These are phyloP conservation scores for Pleurotus tuoliensis DNA, from an alignment of 768 basidiomycete species.

Conservation along the genomic window DNA sequence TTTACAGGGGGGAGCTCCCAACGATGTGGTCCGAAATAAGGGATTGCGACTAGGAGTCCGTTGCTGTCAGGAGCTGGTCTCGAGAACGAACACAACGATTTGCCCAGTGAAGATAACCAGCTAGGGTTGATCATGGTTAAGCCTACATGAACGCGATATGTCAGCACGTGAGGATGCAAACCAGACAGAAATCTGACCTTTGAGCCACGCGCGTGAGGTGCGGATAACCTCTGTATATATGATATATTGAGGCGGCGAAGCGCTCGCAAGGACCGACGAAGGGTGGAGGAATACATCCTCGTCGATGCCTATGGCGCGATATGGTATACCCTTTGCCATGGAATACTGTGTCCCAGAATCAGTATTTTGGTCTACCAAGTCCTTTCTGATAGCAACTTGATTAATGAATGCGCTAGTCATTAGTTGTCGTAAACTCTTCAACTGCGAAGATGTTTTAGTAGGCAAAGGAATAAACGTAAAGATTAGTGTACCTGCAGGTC, in stretches of 20 bases:
- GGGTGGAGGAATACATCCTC: slow-evolving; percentile 95
- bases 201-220: slow-evolving; percentile 72
- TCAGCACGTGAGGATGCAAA: background rate
- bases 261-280: slow-evolving; percentile 70
- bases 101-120: slow-evolving; percentile 78
- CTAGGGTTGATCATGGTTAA: slow-evolving; percentile 5
- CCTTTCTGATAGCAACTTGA: slow-evolving; percentile 89
- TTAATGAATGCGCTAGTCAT: slow-evolving; percentile 90
- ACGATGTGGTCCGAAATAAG: slow-evolving; percentile 78
- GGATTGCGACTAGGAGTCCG: slow-evolving; percentile 71
- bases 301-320: slow-evolving; percentile 70
- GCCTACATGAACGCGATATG: background rate
- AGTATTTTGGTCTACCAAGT: slow-evolving; percentile 59
- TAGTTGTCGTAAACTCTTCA: slow-evolving; percentile 88
- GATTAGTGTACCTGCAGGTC: slow-evolving; percentile 60
- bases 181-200: slow-evolving; percentile 44
- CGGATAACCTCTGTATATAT: slow-evolving; percentile 80
- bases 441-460: slow-evolving; percentile 36
- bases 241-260: slow-evolving; percentile 79
- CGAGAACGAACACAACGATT: slow-evolving; percentile 82
- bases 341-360: slow-evolving; percentile 64
- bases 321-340: slow-evolving; percentile 77
- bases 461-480: background rate
- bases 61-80: slow-evolving; percentile 72
- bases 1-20: slow-evolving; percentile 85